Evolutionary conservation across 257 asterid species (phyloP).

Genomic region (Linderniella brevidens): DNA sequence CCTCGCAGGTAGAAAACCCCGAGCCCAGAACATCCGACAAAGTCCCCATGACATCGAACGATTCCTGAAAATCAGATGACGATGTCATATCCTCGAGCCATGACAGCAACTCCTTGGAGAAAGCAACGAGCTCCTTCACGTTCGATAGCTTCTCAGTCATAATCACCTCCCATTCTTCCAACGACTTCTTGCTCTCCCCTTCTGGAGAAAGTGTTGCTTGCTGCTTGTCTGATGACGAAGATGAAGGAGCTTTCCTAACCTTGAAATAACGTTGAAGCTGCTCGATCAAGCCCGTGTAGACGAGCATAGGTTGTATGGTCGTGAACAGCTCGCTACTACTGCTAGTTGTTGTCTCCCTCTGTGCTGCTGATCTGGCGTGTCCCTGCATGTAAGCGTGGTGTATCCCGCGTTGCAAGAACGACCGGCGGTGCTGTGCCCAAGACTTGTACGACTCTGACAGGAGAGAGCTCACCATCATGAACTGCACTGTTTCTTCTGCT

Average conservation of each 20-base stretch:
- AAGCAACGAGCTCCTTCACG: conserved; percentile 70
- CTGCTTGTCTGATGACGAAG: conserved; percentile 13
- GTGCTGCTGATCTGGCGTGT: conserved; percentile 36
- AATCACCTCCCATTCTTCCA: conserved; percentile 75
- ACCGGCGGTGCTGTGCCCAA: conserved; percentile 71
- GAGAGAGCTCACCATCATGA: conserved; percentile 96
- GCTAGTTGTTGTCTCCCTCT: neutral
- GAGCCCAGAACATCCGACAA: conserved; percentile 51
- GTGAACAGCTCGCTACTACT: conserved; percentile 36
- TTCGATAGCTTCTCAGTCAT: conserved; percentile 65
- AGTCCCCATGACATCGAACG: conserved; percentile 64
- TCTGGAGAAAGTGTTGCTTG: conserved; percentile 12
- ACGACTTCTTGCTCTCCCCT: conserved; percentile 26
- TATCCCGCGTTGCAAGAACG: conserved; percentile 82
- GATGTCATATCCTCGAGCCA: conserved; percentile 82
- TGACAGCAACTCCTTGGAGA: conserved; percentile 65
- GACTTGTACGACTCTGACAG: conserved; percentile 82
- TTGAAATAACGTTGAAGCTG: conserved; percentile 82
- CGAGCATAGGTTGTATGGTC: conserved; percentile 80
- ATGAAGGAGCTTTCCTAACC: conserved; percentile 23
- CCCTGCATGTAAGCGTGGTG: conserved; percentile 86
- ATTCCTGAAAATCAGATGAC: conserved; percentile 68
- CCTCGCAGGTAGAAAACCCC: conserved; percentile 47
- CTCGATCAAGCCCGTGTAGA: conserved; percentile 83
- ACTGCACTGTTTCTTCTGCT: conserved; percentile 90